phyloP scores from a whole-genome alignment of 805 yeast species.

The Candida schatavii region DNA sequence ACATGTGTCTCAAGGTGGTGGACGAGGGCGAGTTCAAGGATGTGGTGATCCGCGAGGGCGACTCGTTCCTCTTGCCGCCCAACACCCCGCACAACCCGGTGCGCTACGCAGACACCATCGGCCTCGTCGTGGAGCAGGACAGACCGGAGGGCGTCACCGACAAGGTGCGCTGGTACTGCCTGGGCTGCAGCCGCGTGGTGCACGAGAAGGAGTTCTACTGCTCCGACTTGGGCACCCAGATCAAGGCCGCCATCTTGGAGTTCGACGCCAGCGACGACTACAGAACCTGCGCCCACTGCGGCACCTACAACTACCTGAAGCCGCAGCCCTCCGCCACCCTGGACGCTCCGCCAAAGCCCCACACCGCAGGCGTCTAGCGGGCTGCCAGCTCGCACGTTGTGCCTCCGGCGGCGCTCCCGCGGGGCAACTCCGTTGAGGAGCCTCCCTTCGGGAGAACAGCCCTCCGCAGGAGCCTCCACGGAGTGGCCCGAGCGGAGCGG shows the following conservation, averaged over 20 bases:
- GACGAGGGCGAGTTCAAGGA: constrained; percentile 69
- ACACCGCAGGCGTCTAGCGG: neutral
- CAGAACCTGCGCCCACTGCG: constrained; percentile 75
- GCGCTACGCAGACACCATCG: constrained; percentile 80
- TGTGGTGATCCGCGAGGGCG: constrained; percentile 76
- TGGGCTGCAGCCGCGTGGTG: constrained; percentile 60
- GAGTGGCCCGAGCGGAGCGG: too few relatives aligned
- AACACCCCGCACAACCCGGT: constrained; percentile 90
- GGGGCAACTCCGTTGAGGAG: too few relatives aligned
- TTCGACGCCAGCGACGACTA: constrained; percentile 62
- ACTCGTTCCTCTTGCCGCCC: constrained; percentile 81
- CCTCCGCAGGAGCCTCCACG: too few relatives aligned
- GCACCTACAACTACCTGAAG: constrained; percentile 65
- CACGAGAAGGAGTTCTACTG: constrained; percentile 73
- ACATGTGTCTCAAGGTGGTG: constrained; percentile 80
- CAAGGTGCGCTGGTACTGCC: constrained; percentile 84
- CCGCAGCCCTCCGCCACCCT: constrained; percentile 35
- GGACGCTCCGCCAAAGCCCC: too few relatives aligned
- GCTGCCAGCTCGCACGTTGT: too few relatives aligned
- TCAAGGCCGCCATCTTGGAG: constrained; percentile 71
- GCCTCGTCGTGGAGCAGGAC: constrained; percentile 90
- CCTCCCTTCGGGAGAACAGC: too few relatives aligned
- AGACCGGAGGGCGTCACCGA: constrained; percentile 73
- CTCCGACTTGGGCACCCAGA: constrained; percentile 83
- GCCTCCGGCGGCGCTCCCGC: too few relatives aligned